These are phyloP conservation scores for Tylopilus plumbeoviolaceoides DNA, from an alignment of 768 basidiomycete species.

Conservation along the genomic window DNA sequence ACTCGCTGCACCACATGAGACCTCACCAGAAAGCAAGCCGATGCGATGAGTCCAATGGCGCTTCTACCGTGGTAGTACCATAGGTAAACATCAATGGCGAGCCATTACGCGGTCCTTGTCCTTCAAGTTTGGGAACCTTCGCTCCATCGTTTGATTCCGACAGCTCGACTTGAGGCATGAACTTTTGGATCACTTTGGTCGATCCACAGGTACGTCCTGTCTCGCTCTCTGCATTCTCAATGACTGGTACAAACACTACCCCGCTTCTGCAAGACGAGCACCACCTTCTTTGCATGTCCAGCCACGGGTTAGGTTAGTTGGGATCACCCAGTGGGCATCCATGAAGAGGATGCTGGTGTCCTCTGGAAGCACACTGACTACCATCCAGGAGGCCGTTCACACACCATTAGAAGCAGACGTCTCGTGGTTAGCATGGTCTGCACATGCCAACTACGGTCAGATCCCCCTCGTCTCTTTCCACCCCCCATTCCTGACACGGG, in stretches of 20 bases:
- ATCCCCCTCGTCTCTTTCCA: too few species aligned
- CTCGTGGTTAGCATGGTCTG: too few species aligned
- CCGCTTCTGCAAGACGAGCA: conserved; percentile 40
- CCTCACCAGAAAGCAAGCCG: conserved; percentile 2
- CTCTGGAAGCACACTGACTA: too few species aligned
- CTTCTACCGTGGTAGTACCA: conserved; percentile 24
- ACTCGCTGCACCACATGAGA: conserved; percentile 1
- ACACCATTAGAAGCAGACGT: too few species aligned
- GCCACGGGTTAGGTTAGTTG: conserved; percentile 89
- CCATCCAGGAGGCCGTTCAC: too few species aligned
- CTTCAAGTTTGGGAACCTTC: conserved; percentile 26
- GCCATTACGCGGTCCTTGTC: conserved; percentile 30
- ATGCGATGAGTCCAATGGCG: conserved; percentile 9
- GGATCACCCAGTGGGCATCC: conserved; percentile 90
- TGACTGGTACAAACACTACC: conserved; percentile 6
- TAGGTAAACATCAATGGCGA: conserved; percentile 35
- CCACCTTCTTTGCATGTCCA: conserved; percentile 89
- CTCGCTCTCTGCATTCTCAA: conserved; percentile 5
- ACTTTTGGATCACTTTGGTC: conserved; percentile 92
- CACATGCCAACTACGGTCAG: too few species aligned
- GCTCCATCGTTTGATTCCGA: conserved; percentile 21
- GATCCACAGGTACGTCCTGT: conserved; percentile 74
- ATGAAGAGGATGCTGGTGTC: too few species aligned
- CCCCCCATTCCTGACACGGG: too few species aligned
- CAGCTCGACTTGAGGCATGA: conserved; percentile 72